A percentile compares a stretch with the other conserved stretches of the same genome.
Conservation (phyloP, 495 filamentous ascomycete species). For the Neurospora sp. region DNA sequence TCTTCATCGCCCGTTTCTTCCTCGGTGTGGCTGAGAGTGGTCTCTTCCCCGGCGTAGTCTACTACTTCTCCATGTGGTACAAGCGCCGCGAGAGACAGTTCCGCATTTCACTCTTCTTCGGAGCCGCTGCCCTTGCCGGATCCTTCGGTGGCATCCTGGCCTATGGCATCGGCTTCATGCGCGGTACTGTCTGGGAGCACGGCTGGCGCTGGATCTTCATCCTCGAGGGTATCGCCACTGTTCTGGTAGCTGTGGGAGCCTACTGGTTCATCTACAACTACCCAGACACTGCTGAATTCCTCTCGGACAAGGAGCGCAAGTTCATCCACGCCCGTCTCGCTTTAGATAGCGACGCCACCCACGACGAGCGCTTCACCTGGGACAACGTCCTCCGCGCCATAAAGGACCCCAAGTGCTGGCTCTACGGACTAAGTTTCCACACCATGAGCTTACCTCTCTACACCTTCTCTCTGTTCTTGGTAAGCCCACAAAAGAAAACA, state of each 20-base stretch:
- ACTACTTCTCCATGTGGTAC: slow-evolving; percentile 83
- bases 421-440: slow-evolving; percentile 66
- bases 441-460: slow-evolving; percentile 70
- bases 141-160: slow-evolving; percentile 74
- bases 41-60: slow-evolving; percentile 67
- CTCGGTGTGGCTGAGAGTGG: slow-evolving; percentile 47
- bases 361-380: slow-evolving; percentile 59
- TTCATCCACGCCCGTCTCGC: slow-evolving; percentile 51
- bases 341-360: slow-evolving; percentile 49
- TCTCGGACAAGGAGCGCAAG: slow-evolving; percentile 52
- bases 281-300: slow-evolving; percentile 57
- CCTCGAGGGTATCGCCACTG: slow-evolving; percentile 60
- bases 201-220: slow-evolving; percentile 87
- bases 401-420: slow-evolving; percentile 62
- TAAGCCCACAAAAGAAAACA: slow-evolving; percentile 16
- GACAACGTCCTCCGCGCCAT: slow-evolving; percentile 51
- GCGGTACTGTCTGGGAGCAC: slow-evolving; percentile 49
- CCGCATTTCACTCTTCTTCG: slow-evolving; percentile 67
- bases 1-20: slow-evolving; percentile 54
- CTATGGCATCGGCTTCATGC: slow-evolving; percentile 52
- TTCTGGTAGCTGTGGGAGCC: slow-evolving; percentile 48
- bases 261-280: slow-evolving; percentile 70
- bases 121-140: slow-evolving; percentile 62
- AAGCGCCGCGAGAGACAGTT: slow-evolving; percentile 60
- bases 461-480: slow-evolving; percentile 66